A percentile compares a stretch with the other conserved stretches of the same genome.
Conservation (phyloP, 2,329 filamentous ascomycete species). For the Tolypocladium ophioglossoides region DNA sequence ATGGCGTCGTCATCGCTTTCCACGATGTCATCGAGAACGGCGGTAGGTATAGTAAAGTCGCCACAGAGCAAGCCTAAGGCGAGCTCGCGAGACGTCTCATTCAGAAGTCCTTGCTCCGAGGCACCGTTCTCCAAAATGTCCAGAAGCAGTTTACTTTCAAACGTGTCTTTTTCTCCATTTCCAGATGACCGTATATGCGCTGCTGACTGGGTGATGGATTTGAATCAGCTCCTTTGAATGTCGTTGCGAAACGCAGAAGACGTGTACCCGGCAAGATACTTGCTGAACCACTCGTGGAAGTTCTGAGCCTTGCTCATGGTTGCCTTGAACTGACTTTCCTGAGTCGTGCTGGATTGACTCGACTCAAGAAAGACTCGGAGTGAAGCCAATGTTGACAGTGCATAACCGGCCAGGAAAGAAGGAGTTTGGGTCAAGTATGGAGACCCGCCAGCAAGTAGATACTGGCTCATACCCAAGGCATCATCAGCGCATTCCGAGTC, state of each 20-base stretch:
- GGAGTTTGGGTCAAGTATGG: slow-evolving; percentile 54
- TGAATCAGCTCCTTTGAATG: slow-evolving; percentile 46
- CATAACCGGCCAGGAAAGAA: slow-evolving; percentile 71
- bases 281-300: slow-evolving; percentile 72
- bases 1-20: slow-evolving; percentile 55
- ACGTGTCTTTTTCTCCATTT: slow-evolving; percentile 56
- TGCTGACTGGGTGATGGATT: slow-evolving; percentile 57
- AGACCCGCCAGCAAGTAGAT: slow-evolving; percentile 61
- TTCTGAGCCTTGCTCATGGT: slow-evolving; percentile 65
- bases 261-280: slow-evolving; percentile 54
- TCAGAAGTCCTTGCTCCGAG: slow-evolving; percentile 52
- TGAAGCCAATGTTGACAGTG: slow-evolving; percentile 69
- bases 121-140: slow-evolving; percentile 67
- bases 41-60: slow-evolving; percentile 51
- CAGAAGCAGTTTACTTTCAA: slow-evolving; percentile 73
- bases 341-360: slow-evolving; percentile 67
- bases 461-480: slow-evolving; percentile 75
- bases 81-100: slow-evolving; percentile 56
- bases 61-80: slow-evolving; percentile 65
- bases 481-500: slow-evolving; percentile 87
- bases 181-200: slow-evolving; percentile 56
- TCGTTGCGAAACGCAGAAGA: slow-evolving; percentile 40
- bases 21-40: slow-evolving; percentile 51
- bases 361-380: slow-evolving; percentile 66
- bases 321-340: slow-evolving; percentile 69